Evolutionary conservation across 768 basidiomycete genomes (phyloP).

Genomic region (Boletus sp.): DNA sequence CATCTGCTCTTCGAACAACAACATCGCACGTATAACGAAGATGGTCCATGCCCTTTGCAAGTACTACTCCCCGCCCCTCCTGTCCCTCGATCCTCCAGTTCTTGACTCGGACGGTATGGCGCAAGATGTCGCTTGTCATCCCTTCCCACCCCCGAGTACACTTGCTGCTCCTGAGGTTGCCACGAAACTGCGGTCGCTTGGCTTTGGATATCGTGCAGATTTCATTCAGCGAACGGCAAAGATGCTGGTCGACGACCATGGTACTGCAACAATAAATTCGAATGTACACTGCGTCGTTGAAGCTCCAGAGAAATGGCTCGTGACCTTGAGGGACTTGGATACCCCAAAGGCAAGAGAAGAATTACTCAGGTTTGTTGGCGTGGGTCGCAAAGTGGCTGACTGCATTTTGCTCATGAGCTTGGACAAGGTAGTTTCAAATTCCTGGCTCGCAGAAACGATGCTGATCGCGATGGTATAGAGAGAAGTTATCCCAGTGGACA

Average conservation of each 20-base stretch:
- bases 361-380: constrained; percentile 81
- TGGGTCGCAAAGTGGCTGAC: constrained; percentile 96
- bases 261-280: constrained; percentile 5
- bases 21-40: constrained; percentile 90
- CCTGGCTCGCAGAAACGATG: not conserved
- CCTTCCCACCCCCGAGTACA: constrained; percentile 79
- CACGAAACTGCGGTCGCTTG: constrained; percentile 68
- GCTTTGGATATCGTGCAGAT: constrained; percentile 94
- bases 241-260: constrained; percentile 66
- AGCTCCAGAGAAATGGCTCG: constrained; percentile 61
- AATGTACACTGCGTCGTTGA: constrained; percentile 30
- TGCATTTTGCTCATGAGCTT: constrained; percentile 91
- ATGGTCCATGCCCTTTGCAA: constrained; percentile 86
- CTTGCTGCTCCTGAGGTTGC: constrained; percentile 61
- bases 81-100: constrained; percentile 44
- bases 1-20: constrained; percentile 97
- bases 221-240: constrained; percentile 84
- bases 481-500: constrained; percentile 92
- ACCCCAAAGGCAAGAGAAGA: constrained; percentile 68
- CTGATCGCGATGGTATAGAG: constrained; percentile 42
- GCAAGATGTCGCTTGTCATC: constrained; percentile 53
- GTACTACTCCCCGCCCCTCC: constrained; percentile 68
- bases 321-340: constrained; percentile 44
- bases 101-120: constrained; percentile 30
- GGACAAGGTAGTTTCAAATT: constrained; percentile 63